phyloP scores from a whole-genome alignment of 2,329 filamentous ascomycete genomes.

The Xylaria sp. region DNA sequence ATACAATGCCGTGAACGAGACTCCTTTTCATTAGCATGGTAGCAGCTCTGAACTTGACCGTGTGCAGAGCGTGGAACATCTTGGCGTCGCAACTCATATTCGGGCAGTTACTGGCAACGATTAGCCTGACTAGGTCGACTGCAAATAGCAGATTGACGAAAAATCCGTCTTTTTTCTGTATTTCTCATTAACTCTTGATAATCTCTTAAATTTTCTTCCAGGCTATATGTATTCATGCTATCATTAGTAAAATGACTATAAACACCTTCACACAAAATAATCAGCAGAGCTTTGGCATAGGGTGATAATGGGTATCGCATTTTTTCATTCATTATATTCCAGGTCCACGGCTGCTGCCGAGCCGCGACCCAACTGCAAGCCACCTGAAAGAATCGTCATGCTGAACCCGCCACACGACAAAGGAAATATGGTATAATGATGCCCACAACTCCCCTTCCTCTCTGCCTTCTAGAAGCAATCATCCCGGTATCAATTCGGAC shows the following conservation, averaged over 20 bases:
- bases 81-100: neutral
- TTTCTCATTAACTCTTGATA: no score
- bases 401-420: slow-evolving; percentile 21
- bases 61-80: no score
- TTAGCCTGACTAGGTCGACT: no score
- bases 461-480: slow-evolving; percentile 2
- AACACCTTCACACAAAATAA: neutral
- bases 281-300: no score
- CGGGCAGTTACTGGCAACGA: neutral
- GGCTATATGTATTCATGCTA: no score
- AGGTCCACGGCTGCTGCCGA: slow-evolving; percentile 1
- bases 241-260: no score
- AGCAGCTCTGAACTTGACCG: no score
- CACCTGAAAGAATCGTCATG: slow-evolving; percentile 24
- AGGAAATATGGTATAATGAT: slow-evolving; percentile 28
- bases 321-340: slow-evolving; percentile 34
- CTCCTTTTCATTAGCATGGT: no score
- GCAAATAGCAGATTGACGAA: no score
- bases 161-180: no score
- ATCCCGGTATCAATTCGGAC: neutral
- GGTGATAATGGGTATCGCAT: slow-evolving; percentile 26
- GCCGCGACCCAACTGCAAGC: slow-evolving; percentile 10
- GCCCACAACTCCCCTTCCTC: slow-evolving; percentile 6
- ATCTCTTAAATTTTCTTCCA: no score
- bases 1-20: no score